phyloP scores from a whole-genome alignment of 352 stramenopile species.

The Globisporangium irregulare region DNA sequence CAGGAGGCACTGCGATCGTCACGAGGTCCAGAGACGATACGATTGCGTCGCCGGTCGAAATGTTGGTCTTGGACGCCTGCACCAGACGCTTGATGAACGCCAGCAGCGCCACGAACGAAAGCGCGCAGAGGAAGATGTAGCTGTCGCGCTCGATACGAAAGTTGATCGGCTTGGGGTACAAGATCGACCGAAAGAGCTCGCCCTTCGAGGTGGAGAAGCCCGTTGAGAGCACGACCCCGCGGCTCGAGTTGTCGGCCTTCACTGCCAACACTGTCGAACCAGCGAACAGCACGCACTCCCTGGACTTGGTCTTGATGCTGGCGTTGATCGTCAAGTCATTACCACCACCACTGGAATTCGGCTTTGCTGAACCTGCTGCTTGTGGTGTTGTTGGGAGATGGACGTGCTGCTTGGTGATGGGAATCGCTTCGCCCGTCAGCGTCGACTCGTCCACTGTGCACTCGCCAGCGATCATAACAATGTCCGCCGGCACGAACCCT shows the following conservation, averaged over 20 bases:
- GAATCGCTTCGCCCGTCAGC: slow-evolving; percentile 82
- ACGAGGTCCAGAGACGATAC: slow-evolving; percentile 51
- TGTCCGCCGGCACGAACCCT: slow-evolving; percentile 58
- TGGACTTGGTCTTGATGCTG: slow-evolving; percentile 38
- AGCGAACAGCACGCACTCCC: slow-evolving; percentile 55
- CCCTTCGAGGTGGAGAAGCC: slow-evolving; percentile 70
- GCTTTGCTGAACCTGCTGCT: neutral
- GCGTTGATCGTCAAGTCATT: slow-evolving; percentile 26
- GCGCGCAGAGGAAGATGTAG: slow-evolving; percentile 52
- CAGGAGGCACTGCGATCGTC: slow-evolving; percentile 57
- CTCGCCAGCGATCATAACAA: slow-evolving; percentile 58
- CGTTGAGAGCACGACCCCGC: slow-evolving; percentile 56
- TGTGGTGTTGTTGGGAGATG: neutral
- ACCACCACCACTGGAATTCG: neutral
- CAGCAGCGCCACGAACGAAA: slow-evolving; percentile 38
- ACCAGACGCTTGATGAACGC: slow-evolving; percentile 56
- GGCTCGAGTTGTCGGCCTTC: slow-evolving; percentile 27
- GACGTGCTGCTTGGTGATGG: slow-evolving; percentile 57
- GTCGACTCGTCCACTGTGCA: slow-evolving; percentile 74
- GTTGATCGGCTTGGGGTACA: slow-evolving; percentile 52
- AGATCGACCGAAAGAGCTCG: slow-evolving; percentile 65
- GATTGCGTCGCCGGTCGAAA: slow-evolving; percentile 20
- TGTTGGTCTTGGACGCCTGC: slow-evolving; percentile 28
- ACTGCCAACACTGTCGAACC: slow-evolving; percentile 50
- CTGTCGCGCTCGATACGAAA: slow-evolving; percentile 71